These are phyloP conservation scores for Tagetes patula DNA, from an alignment of 129 eudicot species.

Conservation along the genomic window DNA sequence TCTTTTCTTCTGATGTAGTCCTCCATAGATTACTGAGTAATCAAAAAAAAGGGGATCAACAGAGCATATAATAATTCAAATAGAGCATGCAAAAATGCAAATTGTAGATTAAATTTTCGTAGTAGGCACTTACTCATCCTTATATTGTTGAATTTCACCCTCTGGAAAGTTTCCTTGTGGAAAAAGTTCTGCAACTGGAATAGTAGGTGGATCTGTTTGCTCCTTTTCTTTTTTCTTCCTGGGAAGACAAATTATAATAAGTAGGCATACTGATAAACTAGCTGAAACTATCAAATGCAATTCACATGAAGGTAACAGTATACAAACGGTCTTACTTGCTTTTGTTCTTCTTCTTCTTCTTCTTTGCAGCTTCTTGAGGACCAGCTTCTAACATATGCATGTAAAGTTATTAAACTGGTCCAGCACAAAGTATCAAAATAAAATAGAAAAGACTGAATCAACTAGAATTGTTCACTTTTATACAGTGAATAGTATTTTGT, in stretches of 20 bases:
- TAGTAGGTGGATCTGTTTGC: slow-evolving; percentile 96
- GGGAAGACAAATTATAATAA: slow-evolving; percentile 25
- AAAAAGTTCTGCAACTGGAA: slow-evolving; percentile 77
- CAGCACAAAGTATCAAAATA: neutral
- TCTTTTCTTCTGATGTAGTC: slow-evolving; percentile 96
- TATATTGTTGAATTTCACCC: slow-evolving; percentile 97
- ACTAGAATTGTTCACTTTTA: neutral
- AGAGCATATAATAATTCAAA: slow-evolving; percentile 3
- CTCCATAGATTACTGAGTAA: slow-evolving; percentile 83
- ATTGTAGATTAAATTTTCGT: neutral
- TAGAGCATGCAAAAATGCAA: neutral
- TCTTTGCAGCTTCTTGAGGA: slow-evolving; percentile 71
- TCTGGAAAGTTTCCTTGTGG: slow-evolving; percentile 93
- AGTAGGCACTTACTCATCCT: slow-evolving; percentile 67
- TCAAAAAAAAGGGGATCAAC: neutral
- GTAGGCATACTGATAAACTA: neutral
- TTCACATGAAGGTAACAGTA: neutral
- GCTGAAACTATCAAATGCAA: slow-evolving; percentile 23
- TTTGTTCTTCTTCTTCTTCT: slow-evolving; percentile 98
- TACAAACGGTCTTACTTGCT: slow-evolving; percentile 66
- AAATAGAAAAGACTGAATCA: neutral
- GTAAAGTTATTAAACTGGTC: slow-evolving; percentile 8
- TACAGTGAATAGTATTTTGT: neutral
- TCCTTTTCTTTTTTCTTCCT: slow-evolving; percentile 91
- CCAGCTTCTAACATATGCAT: slow-evolving; percentile 30